Conservation (phyloP, 1,284 basidiomycete genomes). For the Ustilago shanxiensis region DNA sequence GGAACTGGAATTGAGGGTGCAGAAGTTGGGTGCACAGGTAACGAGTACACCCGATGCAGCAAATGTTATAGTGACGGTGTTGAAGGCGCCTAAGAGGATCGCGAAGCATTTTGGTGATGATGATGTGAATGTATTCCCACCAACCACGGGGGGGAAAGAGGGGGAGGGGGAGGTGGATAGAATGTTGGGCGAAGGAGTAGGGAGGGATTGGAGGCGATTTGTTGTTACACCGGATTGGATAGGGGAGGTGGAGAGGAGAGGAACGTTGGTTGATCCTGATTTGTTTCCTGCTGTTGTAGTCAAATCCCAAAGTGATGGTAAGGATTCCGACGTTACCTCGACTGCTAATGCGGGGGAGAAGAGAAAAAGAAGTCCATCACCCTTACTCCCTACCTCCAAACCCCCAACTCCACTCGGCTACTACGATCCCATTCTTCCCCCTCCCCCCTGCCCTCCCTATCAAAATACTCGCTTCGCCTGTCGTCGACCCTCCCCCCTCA, state of each 20-base stretch:
- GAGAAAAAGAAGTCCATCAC: conserved; percentile 23
- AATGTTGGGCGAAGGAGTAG: conserved; percentile 17
- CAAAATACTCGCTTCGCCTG: conserved; percentile 55
- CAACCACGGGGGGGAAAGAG: neutral
- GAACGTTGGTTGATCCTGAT: conserved; percentile 48
- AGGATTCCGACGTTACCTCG: neutral
- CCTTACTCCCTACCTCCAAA: conserved; percentile 20
- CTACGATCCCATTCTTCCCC: conserved; percentile 23
- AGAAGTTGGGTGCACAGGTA: conserved; percentile 44
- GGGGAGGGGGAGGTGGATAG: conserved; percentile 6
- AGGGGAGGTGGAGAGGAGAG: conserved; percentile 14
- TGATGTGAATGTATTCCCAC: conserved; percentile 17
- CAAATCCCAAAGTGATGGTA: neutral
- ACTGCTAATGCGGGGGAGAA: neutral
- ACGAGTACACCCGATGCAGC: conserved; percentile 19
- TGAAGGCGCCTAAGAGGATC: conserved; percentile 45
- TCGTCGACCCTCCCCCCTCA: conserved; percentile 58
- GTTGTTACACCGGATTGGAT: conserved; percentile 42
- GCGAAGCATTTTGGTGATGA: conserved; percentile 32
- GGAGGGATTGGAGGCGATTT: conserved; percentile 43
- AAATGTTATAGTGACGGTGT: conserved; percentile 39
- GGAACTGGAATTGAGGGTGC: conserved; percentile 17
- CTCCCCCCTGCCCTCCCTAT: conserved; percentile 27
- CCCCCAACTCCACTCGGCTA: neutral
- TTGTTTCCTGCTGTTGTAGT: conserved; percentile 25